Base-by-base conservation (phyloP, 1,139 yeast genomes). In the Hyphopichia burtonii region DNA sequence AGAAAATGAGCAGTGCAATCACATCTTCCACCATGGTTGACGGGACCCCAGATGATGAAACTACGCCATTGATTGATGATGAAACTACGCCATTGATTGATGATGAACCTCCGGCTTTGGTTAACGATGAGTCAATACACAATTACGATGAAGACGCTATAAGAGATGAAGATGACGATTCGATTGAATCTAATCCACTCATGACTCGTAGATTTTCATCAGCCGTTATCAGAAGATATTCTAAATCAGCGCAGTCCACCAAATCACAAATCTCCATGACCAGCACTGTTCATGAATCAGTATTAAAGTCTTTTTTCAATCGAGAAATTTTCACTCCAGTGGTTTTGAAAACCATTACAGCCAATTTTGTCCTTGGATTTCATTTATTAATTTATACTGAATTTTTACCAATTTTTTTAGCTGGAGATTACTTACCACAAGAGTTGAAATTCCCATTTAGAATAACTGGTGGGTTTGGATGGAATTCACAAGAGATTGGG, bases 401-500 rank as follows among this genome's bases (percentile, higher is more conserved):
- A 56, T 78, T 82, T 47, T 59, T 80, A 37, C 86, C 88, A 12
- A 76, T 82, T 5, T 76, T 77, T 44, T 59, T 81, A 17, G 83
- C 86, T 0, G 68, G 80, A n/a, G 65, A 68, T 33, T 61, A 76
- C 38, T 62, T 55, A 31, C 58, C 59, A 1, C 55, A 55, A 11
- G 49, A 58, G 16, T 53, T 80, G 15, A 51, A 60, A 31, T 79
- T 82, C 54, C 70, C 69, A 11, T 54, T 57, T 36, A 45, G 36
- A 15, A 56, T 62, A 15, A 51, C 52, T 19, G 70, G 70, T 2
- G 70, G 69, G 4, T 61, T 61, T 50, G 61, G 60, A 15, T 65
- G 55, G 53, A 58, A 61, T 33, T 64, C 81, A n/a, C 65, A 66
- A 41, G 67, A 71, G 32, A 81, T 82, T 41, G 88, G 87, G 36